Base-by-base conservation (phyloP, 2,329 filamentous ascomycete genomes). In the Cryphonectria nitschkei region DNA sequence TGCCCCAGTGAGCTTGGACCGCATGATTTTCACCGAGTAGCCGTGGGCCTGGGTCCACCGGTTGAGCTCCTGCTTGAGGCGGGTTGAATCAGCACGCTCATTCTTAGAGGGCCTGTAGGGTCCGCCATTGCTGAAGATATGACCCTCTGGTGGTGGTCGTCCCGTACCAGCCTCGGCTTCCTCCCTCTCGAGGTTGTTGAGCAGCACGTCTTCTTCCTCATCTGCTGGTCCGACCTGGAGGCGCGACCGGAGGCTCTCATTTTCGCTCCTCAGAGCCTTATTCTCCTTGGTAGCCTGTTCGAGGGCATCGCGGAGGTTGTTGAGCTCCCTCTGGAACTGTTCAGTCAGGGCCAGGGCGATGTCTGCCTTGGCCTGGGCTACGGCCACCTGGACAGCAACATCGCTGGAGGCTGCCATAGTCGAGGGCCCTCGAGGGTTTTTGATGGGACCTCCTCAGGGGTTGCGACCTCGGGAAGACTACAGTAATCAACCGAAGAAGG, bases 281-380 rank as follows among this genome's bases (percentile, higher is more conserved):
- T 61, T 69, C 13, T 70, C 64, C 64, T 70, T 65, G 61, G 43
- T 65, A 32, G 70, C 60, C 52, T 43, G 52, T n/a, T 70, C 70
- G 13, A 72, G 68, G 19, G 70, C 70, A 41, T 72, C 64, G 43
- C 70, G 70, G 19, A 72, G 68, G 68, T 34, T 66, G 34, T 70
- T 72, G 68, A 72, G 54, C 39, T 72, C 70, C n/a, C 32, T 62
- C 65, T 72, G 70, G 52, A 72, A 72, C 54, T 72, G 70, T 39
- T 72, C 65, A 2, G 70, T 70, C 16, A 72, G 68, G 19, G 66
- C 67, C 16, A 72, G 65, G 4, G 70, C 70, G 14, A 72, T 64
- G 29, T 72, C 70, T 61, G 70, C 70, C 61, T 72, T 72, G 65
- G 63, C 70, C 52, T 66, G 62, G 13, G 70, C 70, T 32, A 67